These are phyloP conservation scores for Mortierella claussenii DNA, from an alignment of 192 early-diverging fungal species.

Conservation along the genomic window DNA sequence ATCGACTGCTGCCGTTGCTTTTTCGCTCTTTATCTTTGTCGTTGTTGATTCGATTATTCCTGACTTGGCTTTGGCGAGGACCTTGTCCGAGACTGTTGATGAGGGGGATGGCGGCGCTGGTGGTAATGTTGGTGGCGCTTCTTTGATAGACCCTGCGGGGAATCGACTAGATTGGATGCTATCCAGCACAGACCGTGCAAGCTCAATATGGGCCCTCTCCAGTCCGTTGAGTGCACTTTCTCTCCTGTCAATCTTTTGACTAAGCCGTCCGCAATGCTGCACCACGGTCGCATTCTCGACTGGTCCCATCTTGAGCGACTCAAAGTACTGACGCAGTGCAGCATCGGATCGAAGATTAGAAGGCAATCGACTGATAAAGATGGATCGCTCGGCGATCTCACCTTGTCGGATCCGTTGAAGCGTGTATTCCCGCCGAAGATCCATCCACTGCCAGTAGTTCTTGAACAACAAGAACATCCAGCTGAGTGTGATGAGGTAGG, in stretches of 20 bases:
- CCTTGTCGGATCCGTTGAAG: constrained; percentile 49
- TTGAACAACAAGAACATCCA: constrained; percentile 66
- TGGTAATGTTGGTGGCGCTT: too few species aligned
- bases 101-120: too few species aligned
- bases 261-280: constrained; percentile 58
- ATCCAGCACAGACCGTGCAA: constrained; percentile 45
- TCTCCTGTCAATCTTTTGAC: constrained; percentile 53
- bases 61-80: background rate
- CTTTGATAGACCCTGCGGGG: too few species aligned
- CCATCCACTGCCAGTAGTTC: constrained; percentile 66
- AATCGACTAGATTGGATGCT: constrained; percentile 17
- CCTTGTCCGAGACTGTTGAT: constrained; percentile 6
- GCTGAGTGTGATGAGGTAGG: constrained; percentile 55
- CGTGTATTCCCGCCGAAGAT: constrained; percentile 56
- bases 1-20: constrained; percentile 1
- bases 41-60: too few species aligned
- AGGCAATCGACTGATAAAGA: constrained; percentile 66
- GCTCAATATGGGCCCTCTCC: constrained; percentile 59
- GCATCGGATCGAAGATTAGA: constrained; percentile 60
- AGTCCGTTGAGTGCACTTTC: constrained; percentile 52
- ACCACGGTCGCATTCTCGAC: constrained; percentile 65
- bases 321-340: constrained; percentile 60
- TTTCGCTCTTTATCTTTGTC: too few species aligned
- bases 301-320: constrained; percentile 61
- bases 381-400: constrained; percentile 56